Evolutionary conservation across 23 red algal species (phyloP).

Genomic region (Gracilariopsis chorda): DNA sequence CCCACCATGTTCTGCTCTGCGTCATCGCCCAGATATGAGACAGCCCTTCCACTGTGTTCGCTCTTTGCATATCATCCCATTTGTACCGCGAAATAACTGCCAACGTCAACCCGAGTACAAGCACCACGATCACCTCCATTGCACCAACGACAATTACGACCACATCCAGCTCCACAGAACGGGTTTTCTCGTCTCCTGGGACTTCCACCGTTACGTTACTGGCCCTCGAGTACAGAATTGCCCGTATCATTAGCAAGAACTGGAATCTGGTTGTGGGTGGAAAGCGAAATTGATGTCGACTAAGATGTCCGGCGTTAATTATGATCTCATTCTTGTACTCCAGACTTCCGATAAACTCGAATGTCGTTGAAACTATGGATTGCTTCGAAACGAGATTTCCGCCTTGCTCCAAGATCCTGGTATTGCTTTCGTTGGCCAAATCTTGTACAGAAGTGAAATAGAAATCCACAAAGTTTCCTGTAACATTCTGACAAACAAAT

Average conservation of each 20-base stretch:
- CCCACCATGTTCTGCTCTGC: neutral
- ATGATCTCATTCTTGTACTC: neutral
- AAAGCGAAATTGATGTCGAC: neutral
- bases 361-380: neutral
- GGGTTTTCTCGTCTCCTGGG: neutral
- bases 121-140: neutral
- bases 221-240: neutral
- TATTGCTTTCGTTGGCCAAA: neutral
- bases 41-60: neutral
- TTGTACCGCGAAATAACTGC: neutral
- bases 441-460: neutral
- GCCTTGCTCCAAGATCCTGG: neutral
- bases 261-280: neutral
- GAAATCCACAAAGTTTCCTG: neutral
- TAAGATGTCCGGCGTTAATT: neutral
- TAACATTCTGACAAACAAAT: neutral
- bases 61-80: neutral
- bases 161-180: neutral
- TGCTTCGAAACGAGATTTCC: neutral
- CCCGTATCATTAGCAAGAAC: neutral
- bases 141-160: neutral
- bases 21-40: neutral
- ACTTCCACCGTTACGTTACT: neutral
- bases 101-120: neutral
- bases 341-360: neutral